Base-by-base conservation (phyloP, 1,139 yeast genomes). In the Scheffersomyces illinoinensis region DNA sequence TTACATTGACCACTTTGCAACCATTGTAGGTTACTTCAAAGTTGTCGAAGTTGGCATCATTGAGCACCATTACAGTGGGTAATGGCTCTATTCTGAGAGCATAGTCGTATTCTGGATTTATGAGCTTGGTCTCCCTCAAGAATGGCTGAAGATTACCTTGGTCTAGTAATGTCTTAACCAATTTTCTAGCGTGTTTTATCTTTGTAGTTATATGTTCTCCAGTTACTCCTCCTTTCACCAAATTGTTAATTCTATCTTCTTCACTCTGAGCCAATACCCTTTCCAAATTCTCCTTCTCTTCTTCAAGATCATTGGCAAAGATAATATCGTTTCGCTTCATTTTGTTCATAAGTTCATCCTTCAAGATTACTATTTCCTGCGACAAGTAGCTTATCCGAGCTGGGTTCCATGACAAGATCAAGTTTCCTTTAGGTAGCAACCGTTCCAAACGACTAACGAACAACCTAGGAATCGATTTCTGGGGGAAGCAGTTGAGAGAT, bases 111-210 rank as follows among this genome's bases (percentile, higher is more conserved):
- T 87, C 88, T 76, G 97, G 85, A 49, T 85, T 77, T 1, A 91
- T 78, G 0, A 96, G 89, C 61, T 91, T 83, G 43, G 85, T 76
- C 50, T 80, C 75, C 39, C 79, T 73, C 4, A 86, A 77, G 69
- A 93, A 92, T 19, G 99, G 98, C 53, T 96, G 90, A 56, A 95
- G 71, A 68, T 87, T 90, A 0, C 96, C 96, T 73, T 95, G 99
- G 68, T 92, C 97, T 14, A 95, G 74, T 2, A 95, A 62, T 0
- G 97, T 91, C 65, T 90, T 89, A 21, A 90, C 91, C 7, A 92
- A 74, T 66, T 87, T 89, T 62, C 96, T 81, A 0, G 96, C 89
- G 71, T 90, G 95, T 43, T 79, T 78, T 7, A 86, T 74, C 49
- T 57, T 57, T 24, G 58, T 58, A 4, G 64, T 61, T 6, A 62